A percentile compares a stretch with the other conserved stretches of the same genome.
Evolutionary conservation across 164 flowering plant genomes (phyloP).

Genomic region (Pachysandra terminalis): DNA sequence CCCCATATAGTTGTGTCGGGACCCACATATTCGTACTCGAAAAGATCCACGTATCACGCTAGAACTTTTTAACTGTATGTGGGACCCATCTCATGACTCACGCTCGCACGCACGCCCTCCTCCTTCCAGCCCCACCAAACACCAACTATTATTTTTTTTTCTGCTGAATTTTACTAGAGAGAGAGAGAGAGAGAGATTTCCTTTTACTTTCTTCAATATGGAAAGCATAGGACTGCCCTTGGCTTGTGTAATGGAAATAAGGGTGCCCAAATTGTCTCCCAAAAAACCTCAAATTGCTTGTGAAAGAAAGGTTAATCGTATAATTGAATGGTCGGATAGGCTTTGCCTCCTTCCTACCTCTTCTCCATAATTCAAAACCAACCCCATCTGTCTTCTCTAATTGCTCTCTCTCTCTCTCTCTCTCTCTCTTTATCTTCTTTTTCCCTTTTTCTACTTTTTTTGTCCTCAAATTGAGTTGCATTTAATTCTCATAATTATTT

Average conservation of each 20-base stretch:
- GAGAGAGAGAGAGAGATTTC: too few relatives aligned
- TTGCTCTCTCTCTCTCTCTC: too few relatives aligned
- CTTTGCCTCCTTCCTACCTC: background rate
- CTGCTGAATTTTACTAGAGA: too few relatives aligned
- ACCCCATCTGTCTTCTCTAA: slow-evolving; percentile 6
- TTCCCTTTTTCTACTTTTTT: background rate
- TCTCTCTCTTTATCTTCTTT: background rate
- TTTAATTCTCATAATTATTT: too few relatives aligned
- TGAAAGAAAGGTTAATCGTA: too few relatives aligned
- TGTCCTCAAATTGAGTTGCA: too few relatives aligned
- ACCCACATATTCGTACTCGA: slow-evolving; percentile 32
- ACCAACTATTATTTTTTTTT: background rate
- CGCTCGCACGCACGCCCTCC: background rate
- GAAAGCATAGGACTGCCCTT: too few relatives aligned
- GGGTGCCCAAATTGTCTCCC: too few relatives aligned
- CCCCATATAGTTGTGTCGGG: background rate
- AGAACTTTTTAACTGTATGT: slow-evolving; percentile 34
- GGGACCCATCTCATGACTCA: slow-evolving; percentile 27
- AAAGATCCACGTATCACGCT: slow-evolving; percentile 56
- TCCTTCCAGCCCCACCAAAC: slow-evolving; percentile 5
- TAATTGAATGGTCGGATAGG: slow-evolving; percentile 7
- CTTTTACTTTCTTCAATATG: too few relatives aligned
- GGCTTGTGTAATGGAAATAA: too few relatives aligned
- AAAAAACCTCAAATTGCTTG: too few relatives aligned
- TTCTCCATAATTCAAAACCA: slow-evolving; percentile 5